A percentile compares a stretch with the other conserved stretches of the same genome.
Conservation (phyloP, 2,329 filamentous ascomycete species). For the Neofusicoccum laricinum region DNA sequence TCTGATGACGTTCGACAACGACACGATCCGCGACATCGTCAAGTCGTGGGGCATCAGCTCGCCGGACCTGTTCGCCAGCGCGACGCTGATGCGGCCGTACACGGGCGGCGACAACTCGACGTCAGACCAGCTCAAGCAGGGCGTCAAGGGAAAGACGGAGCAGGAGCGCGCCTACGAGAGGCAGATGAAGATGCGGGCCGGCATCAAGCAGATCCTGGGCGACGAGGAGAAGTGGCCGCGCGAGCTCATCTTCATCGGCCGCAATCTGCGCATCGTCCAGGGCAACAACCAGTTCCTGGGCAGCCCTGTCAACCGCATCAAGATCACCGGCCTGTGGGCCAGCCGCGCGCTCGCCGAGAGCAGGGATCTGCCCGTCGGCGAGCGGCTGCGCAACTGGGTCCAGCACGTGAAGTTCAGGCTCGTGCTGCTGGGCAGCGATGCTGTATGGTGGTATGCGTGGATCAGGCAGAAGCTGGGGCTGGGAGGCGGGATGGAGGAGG, state of each 20-base stretch:
- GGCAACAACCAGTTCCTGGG: conserved; percentile 90
- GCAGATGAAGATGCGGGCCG: conserved; percentile 68
- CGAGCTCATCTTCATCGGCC: conserved; percentile 87
- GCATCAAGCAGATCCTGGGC: conserved; percentile 74
- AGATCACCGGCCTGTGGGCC: conserved; percentile 91
- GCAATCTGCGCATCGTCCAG: conserved; percentile 90
- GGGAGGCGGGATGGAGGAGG: conserved; percentile 88
- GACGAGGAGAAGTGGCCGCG: conserved; percentile 88
- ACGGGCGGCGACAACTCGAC: conserved; percentile 74
- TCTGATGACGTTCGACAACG: conserved; percentile 89
- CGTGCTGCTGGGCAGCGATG: conserved; percentile 72
- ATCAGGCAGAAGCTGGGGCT: conserved; percentile 71
- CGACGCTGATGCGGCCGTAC: conserved; percentile 87
- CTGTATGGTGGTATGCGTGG: conserved; percentile 80
- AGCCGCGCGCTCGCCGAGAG: conserved; percentile 78
- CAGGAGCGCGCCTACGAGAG: conserved; percentile 70
- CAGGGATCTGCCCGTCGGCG: conserved; percentile 58
- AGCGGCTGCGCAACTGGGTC: conserved; percentile 68
- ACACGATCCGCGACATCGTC: conserved; percentile 70
- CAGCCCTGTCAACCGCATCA: conserved; percentile 84
- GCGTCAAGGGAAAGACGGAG: conserved; percentile 53
- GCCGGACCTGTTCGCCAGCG: conserved; percentile 85
- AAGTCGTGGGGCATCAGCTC: conserved; percentile 83
- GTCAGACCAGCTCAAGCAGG: conserved; percentile 56
- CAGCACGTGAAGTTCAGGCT: conserved; percentile 78